These are phyloP conservation scores for Debaryomycetaceae sp. DNA, from an alignment of 1,139 yeast genomes.

Conservation along the genomic window DNA sequence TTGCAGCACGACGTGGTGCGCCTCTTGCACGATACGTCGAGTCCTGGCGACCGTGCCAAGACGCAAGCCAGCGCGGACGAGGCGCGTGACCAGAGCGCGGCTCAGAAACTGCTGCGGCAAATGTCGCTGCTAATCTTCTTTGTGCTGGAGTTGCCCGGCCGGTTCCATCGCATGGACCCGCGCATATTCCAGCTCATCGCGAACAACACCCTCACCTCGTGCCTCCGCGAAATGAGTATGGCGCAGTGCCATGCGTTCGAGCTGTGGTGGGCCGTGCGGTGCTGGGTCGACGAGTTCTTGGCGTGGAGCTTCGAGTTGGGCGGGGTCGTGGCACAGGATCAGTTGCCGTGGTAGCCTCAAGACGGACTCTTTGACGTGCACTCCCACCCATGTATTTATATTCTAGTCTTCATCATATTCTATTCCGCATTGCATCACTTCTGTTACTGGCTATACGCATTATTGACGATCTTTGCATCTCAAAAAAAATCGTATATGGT, in stretches of 20 bases:
- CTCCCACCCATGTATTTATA: no score
- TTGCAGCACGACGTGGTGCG: slow-evolving; percentile 33
- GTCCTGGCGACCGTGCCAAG: neutral
- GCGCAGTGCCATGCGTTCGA: slow-evolving; percentile 55
- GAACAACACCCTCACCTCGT: slow-evolving; percentile 49
- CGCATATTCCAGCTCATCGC: slow-evolving; percentile 45
- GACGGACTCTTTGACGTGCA: no score
- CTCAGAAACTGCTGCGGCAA: no score
- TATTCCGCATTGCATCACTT: no score
- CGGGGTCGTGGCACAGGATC: slow-evolving; percentile 41
- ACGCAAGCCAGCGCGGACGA: neutral
- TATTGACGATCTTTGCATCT: no score
- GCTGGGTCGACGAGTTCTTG: slow-evolving; percentile 71
- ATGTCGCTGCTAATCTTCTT: slow-evolving; percentile 14
- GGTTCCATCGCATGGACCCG: slow-evolving; percentile 39
- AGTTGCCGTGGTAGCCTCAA: no score
- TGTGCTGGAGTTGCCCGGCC: slow-evolving; percentile 33
- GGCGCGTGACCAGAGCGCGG: slow-evolving; percentile 5
- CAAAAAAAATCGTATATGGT: no score
- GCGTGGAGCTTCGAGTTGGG: slow-evolving; percentile 63
- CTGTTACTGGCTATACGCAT: no score
- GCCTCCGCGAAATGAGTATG: slow-evolving; percentile 53
- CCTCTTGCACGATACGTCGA: slow-evolving; percentile 13
- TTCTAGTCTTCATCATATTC: no score
- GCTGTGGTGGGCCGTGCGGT: slow-evolving; percentile 69